Percentiles rank a stretch among this genome's conserved stretches.
Conservation (phyloP, 345 rosid genomes). For the Gossypium sturtianum region DNA sequence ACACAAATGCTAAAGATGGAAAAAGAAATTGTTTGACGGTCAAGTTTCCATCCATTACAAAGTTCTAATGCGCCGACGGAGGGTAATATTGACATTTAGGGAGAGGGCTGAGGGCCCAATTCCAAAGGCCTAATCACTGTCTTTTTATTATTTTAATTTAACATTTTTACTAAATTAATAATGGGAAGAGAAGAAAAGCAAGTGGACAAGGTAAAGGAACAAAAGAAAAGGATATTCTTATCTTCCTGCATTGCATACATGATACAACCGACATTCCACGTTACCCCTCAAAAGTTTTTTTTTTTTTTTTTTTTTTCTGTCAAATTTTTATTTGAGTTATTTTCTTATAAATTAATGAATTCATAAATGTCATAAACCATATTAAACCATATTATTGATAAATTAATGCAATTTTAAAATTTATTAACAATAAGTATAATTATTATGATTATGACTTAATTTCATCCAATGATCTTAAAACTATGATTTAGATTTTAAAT, state of each 20-base stretch:
- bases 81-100: neutral
- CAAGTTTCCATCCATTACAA: neutral
- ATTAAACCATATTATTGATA: too few relatives aligned
- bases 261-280: slow-evolving; percentile 5
- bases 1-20: neutral
- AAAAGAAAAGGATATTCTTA: slow-evolving; percentile 16
- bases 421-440: too few relatives aligned
- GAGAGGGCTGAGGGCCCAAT: neutral
- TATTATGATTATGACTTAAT: too few relatives aligned
- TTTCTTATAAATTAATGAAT: too few relatives aligned
- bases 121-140: neutral
- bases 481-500: too few relatives aligned
- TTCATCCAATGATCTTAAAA: too few relatives aligned
- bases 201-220: slow-evolving; percentile 2
- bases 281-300: too few relatives aligned
- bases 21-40: neutral
- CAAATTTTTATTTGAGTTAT: too few relatives aligned
- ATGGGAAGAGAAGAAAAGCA: neutral
- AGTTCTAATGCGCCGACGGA: neutral
- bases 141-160: neutral
- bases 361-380: too few relatives aligned
- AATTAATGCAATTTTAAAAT: too few relatives aligned
- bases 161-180: neutral
- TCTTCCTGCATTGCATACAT: neutral
- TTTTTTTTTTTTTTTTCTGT: too few relatives aligned